Base-by-base conservation (phyloP, 768 basidiomycete genomes). In the Leccinum pellstonianum region DNA sequence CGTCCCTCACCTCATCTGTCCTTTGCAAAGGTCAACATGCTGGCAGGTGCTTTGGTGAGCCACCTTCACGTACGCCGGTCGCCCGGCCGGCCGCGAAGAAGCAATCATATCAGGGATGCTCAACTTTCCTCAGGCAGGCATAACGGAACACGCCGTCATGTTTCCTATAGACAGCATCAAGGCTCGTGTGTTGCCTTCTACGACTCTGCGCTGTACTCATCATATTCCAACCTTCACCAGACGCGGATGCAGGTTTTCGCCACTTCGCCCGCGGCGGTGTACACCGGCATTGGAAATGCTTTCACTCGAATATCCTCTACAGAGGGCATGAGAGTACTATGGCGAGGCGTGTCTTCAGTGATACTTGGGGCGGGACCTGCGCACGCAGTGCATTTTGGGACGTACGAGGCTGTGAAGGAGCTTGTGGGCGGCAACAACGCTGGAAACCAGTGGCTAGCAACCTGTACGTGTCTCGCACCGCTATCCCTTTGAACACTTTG, bases 241-340 rank as follows among this genome's bases (percentile, higher is more conserved):
- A 98, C 97, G 50, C 92, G 97, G 70, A 99, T 99, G 97, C 97
- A 99, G 80, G 94, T 99, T 54, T 91, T 95, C 68, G 85, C 93
- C 43, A 81, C 93, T 9, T 90, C 90, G 14, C 91, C 90, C 6
- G 86, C 87, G 8, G 92, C 91, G 11, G 83, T 93, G 25, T 96
- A 96, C 78, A 90, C 87, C 31, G 91, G 91, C 19, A 87, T 96
- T 65, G 91, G 91, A 43, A 90, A 96, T 70, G 94, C 94, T 0
- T 91, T 96, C 69, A 83, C 89, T 57, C 87, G 92, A 56, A 96
- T 98, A 79, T 91, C 94, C 2, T 86, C 95, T 14, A 95, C 94
- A 3, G 97, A 99, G 75, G 97, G 97, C 37, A 80, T 93, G 65
- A 82, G 91, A 55, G 87, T 88, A 21, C 79, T 99, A 54, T 99